Base-by-base conservation (phyloP, 1,284 basidiomycete species). In the Golubevia sp. region DNA sequence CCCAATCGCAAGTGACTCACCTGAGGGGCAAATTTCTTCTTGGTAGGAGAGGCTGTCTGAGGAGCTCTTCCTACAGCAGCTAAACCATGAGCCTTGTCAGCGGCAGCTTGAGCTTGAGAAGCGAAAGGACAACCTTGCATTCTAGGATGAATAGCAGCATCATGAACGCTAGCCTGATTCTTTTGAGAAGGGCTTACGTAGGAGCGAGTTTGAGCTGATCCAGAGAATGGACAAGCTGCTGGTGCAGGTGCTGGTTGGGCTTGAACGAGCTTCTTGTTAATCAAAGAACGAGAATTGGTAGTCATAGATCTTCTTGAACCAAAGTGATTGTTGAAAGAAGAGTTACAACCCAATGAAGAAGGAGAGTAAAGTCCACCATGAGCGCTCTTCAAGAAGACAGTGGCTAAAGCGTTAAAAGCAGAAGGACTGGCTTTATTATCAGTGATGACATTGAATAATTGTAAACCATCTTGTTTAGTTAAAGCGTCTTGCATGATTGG, bases 401-500 rank as follows among this genome's bases (percentile, higher is more conserved):
- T 56, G 49, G 59, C 67, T 11, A 65, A 68, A 25, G 68, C 69
- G 55, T 70, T 65, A 59, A 67, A 58, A 27, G 56, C 71, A 3
- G 58, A 54, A 8, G 59, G 54, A 49, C 57, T 64, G 21, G 67
- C 62, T 55, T 65, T 61, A 25, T 73, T 59, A 25, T 38, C 55
- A 13, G 58, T 54, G 58, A 59, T 51, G 21, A 20, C 21, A n/a
- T 21, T 4, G 11, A 20, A 54, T 15, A 20, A 38, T 65, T 24
- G 72, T 67, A 55, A 67, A 61, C n/a, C 21, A 26, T 49, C 8
- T 21, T 21, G 57, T n/a, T n/a, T n/a, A 50, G 13, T 30, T 25
- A 34, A 25, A 63, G 74, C 71, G 70, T 78, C 71, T 63, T 72
- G 74, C 80, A 83, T 83, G 68, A 79, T 69, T 52, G 80, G 80